Conservation (phyloP, 2,329 filamentous ascomycete genomes). For the Cercospora sesami region DNA sequence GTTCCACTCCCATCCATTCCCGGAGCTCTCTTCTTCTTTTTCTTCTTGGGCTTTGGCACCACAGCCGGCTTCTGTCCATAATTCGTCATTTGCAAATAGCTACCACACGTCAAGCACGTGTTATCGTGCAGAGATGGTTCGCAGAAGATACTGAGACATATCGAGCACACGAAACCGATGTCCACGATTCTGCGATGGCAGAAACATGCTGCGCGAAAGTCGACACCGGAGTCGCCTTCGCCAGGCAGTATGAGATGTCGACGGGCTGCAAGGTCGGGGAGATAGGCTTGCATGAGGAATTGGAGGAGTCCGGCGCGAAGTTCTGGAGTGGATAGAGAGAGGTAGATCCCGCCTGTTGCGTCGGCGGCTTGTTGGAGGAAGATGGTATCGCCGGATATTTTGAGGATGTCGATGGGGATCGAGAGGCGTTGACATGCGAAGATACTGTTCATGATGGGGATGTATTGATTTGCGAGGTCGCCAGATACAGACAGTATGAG, state of each 20-base stretch:
- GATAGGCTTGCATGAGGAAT: constrained; percentile 91
- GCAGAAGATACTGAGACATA: constrained; percentile 94
- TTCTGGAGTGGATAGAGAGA: constrained; percentile 47
- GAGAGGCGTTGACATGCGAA: constrained; percentile 88
- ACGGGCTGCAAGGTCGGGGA: constrained; percentile 68
- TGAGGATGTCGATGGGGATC: constrained; percentile 89
- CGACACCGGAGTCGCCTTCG: constrained; percentile 69
- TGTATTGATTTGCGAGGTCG: constrained; percentile 85
- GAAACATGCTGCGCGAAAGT: constrained; percentile 98
- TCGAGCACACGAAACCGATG: constrained; percentile 91
- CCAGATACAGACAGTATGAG: constrained; percentile 87
- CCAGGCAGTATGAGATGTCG: constrained; percentile 73
- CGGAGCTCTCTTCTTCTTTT: constrained; percentile 50
- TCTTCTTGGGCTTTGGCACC: constrained; percentile 76
- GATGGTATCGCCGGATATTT: constrained; percentile 80
- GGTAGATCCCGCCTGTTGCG: constrained; percentile 70
- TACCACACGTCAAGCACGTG: constrained; percentile 81
- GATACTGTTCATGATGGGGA: constrained; percentile 96
- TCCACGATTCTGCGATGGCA: constrained; percentile 91
- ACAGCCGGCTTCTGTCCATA: constrained; percentile 78
- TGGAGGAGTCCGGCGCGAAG: constrained; percentile 67
- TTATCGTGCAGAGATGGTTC: constrained; percentile 58
- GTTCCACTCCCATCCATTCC: constrained; percentile 47
- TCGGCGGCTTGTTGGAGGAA: constrained; percentile 90
- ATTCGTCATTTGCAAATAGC: constrained; percentile 70